A percentile compares a stretch with the other conserved stretches of the same genome.
phyloP scores from a whole-genome alignment of 371 early-diverging fungal genomes.

The Mucor ambiguus region DNA sequence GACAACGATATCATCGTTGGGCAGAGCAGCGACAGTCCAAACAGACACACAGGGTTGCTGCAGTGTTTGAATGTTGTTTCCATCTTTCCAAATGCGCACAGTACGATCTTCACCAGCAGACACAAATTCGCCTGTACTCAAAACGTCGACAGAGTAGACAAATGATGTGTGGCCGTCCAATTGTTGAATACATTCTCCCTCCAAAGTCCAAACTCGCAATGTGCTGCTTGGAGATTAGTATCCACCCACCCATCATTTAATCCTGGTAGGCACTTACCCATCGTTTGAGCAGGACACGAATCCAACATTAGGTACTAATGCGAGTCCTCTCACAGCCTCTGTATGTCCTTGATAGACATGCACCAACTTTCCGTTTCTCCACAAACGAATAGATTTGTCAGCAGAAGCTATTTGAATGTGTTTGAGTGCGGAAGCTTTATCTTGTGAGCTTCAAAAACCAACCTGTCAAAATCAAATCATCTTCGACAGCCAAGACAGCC shows the following conservation, averaged over 20 bases:
- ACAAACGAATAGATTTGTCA: conserved; percentile 89
- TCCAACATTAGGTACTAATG: conserved; percentile 59
- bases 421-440: neutral
- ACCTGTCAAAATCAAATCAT: conserved; percentile 83
- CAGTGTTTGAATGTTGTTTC: conserved; percentile 78
- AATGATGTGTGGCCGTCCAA: conserved; percentile 92
- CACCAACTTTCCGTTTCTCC: conserved; percentile 73
- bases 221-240: conserved; percentile 43
- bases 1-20: conserved; percentile 87
- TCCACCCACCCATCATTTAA: neutral
- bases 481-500: conserved; percentile 72
- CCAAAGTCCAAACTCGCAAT: conserved; percentile 80
- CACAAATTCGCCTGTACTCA: conserved; percentile 80
- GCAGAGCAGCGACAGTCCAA: conserved; percentile 82
- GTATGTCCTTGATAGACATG: conserved; percentile 86
- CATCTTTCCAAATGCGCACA: conserved; percentile 85
- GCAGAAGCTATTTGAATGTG: conserved; percentile 73
- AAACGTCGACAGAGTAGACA: conserved; percentile 80
- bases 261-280: conserved; percentile 47
- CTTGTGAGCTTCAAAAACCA: neutral
- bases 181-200: conserved; percentile 77
- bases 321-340: conserved; percentile 89
- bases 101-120: conserved; percentile 95
- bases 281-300: conserved; percentile 94
- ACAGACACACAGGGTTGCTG: conserved; percentile 89